These are phyloP conservation scores for Penicillium lividum DNA, from an alignment of 495 filamentous ascomycete genomes.

Conservation along the genomic window DNA sequence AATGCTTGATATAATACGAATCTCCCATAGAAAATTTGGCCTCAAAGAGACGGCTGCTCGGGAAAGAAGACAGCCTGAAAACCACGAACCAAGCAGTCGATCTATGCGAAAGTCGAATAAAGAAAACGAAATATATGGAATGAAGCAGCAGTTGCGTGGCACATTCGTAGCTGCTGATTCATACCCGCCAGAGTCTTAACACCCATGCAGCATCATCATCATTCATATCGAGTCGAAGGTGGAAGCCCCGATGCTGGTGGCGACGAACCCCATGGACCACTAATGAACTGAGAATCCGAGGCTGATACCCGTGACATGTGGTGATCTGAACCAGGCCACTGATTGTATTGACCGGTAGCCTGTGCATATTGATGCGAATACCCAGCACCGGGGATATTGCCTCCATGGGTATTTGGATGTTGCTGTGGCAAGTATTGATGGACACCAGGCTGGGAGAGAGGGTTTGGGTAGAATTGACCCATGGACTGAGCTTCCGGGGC, in stretches of 20 bases:
- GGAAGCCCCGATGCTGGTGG: conserved; percentile 16
- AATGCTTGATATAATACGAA: too few relatives aligned
- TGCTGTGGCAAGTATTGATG: conserved; percentile 18
- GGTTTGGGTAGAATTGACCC: conserved; percentile 18
- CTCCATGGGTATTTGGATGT: not conserved
- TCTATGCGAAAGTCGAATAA: not conserved
- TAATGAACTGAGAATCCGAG: conserved; percentile 27
- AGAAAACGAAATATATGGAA: not conserved
- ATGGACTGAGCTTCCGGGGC: not conserved
- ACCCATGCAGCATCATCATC: not conserved
- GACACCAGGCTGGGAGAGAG: conserved; percentile 11
- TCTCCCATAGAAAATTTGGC: too few relatives aligned
- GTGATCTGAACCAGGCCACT: not conserved
- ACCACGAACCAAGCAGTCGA: not conserved
- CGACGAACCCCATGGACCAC: conserved; percentile 27
- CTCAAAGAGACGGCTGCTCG: not conserved
- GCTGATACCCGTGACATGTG: conserved; percentile 7
- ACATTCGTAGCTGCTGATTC: not conserved
- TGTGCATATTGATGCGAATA: conserved; percentile 3
- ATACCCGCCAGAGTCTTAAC: not conserved
- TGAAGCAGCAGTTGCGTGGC: not conserved
- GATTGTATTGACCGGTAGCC: not conserved
- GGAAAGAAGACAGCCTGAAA: not conserved
- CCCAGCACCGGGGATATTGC: not conserved
- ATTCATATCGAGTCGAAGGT: not conserved